Conservation (phyloP, 139 green algal species). For the Yamagishiella unicocca region DNA sequence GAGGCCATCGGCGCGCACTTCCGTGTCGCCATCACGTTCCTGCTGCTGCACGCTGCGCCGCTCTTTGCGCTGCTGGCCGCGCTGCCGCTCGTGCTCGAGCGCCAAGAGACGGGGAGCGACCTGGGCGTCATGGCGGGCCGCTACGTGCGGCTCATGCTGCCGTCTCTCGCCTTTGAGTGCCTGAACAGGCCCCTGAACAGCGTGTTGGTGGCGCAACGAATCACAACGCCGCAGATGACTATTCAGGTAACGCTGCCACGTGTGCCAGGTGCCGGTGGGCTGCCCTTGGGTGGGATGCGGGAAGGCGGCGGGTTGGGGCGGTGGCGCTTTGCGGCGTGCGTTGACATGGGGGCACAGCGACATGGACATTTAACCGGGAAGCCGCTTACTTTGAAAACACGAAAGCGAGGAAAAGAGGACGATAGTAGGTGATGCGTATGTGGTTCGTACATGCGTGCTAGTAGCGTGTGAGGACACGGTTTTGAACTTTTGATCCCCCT, state of each 20-base stretch:
- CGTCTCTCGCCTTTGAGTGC: slow-evolving; percentile 61
- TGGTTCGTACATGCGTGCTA: too few relatives aligned
- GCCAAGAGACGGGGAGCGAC: not conserved
- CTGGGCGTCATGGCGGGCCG: slow-evolving; percentile 46
- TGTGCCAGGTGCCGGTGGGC: too few relatives aligned
- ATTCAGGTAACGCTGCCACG: not conserved
- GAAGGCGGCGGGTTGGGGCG: too few relatives aligned
- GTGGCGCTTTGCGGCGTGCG: too few relatives aligned
- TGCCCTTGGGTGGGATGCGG: too few relatives aligned
- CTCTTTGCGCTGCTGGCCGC: not conserved
- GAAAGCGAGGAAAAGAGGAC: too few relatives aligned
- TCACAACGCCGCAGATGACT: slow-evolving; percentile 63
- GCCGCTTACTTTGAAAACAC: too few relatives aligned
- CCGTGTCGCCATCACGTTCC: slow-evolving; percentile 24
- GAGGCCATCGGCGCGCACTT: slow-evolving; percentile 31
- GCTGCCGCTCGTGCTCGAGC: slow-evolving; percentile 23
- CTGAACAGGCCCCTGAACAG: slow-evolving; percentile 63
- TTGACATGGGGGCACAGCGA: too few relatives aligned
- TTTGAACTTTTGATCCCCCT: too few relatives aligned
- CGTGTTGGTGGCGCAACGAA: slow-evolving; percentile 64
- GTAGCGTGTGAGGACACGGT: too few relatives aligned
- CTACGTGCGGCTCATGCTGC: slow-evolving; percentile 64
- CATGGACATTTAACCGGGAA: too few relatives aligned
- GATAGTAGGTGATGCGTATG: too few relatives aligned
- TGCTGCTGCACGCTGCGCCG: slow-evolving; percentile 42